Evolutionary conservation across 2,329 filamentous ascomycete species (phyloP), one percentile per base, ranked within the genome.

Genomic region (Triangularia verruculosa): DNA sequence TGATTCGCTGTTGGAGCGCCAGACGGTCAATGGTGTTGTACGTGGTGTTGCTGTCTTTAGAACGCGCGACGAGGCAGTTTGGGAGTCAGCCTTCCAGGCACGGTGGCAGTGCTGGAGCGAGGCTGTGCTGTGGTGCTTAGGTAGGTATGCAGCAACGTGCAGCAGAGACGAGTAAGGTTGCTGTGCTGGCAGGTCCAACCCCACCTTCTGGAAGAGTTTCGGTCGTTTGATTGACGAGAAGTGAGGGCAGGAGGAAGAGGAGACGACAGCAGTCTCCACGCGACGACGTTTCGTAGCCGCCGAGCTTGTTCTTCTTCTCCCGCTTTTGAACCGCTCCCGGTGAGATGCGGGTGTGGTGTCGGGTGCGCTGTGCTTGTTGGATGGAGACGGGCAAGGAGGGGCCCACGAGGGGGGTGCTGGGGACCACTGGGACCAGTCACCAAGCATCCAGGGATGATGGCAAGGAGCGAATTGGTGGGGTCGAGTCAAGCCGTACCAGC

Each of bases 31-130:
- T 64, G 60, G 51, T 61, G 55, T 62, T 47, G 28, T 61, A 61
- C 58, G 63, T 69, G 68, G 64, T 73, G 74, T 72, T 75, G 62
- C 74, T 72, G 72, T 75, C 68, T 74, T 74, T 74, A 74, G 74
- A 73, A 73, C 56, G 61, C 64, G 56, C 58, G 71, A 70, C 76
- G 72, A 81, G 79, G 80, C 79, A 81, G 78, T 78, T 73, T 77
- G 70, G 71, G 70, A 79, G 76, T 80, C 78, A 79, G 78, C 78
- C 78, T 79, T 75, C 68, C 74, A 73, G 74, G 74, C 72, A 74
- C 74, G 70, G 76, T 77, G 76, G 76, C 78, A 72, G 70, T 75
- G 73, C 72, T 68, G 70, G 72, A 70, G 72, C 66, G 74, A 73
- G 78, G 78, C 78, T 79, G 78, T 79, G 78, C 77, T 55, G 20